These are phyloP conservation scores for Articulospora tetracladia DNA, from an alignment of 495 filamentous ascomycete genomes.

Conservation along the genomic window DNA sequence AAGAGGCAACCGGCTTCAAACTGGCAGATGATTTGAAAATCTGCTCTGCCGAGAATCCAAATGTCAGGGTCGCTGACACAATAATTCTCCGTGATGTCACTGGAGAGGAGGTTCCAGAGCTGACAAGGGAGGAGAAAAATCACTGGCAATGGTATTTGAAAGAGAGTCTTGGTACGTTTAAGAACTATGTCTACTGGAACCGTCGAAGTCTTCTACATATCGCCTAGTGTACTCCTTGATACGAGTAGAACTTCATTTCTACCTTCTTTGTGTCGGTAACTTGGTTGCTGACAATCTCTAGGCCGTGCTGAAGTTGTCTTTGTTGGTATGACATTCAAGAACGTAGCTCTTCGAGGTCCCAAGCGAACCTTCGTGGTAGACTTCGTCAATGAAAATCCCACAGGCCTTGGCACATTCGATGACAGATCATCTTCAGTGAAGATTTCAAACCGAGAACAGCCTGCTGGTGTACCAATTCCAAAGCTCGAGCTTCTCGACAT, in stretches of 20 bases:
- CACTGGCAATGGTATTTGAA: constrained; percentile 64
- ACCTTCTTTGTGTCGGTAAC: no score
- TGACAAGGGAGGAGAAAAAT: constrained; percentile 43
- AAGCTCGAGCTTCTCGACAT: constrained; percentile 42
- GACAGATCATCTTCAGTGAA: constrained; percentile 11
- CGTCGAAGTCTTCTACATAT: no score
- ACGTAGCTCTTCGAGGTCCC: constrained; percentile 38
- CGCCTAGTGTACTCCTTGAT: no score
- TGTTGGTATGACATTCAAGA: constrained; percentile 42
- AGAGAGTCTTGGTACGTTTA: constrained; percentile 47
- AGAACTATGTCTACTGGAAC: no score
- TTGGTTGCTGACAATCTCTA: constrained; percentile 16
- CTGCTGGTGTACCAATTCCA: neutral
- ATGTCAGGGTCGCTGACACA: constrained; percentile 30
- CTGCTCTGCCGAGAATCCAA: constrained; percentile 32
- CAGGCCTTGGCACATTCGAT: constrained; percentile 17
- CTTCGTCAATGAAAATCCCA: constrained; percentile 35
- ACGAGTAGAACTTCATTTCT: no score
- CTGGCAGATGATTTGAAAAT: constrained; percentile 58
- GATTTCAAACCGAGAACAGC: constrained; percentile 5
- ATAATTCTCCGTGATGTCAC: constrained; percentile 50
- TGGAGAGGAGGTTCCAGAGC: constrained; percentile 46
- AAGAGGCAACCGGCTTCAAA: constrained; percentile 60
- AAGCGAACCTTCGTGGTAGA: constrained; percentile 43
- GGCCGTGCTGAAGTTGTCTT: constrained; percentile 43